A percentile compares a stretch with the other conserved stretches of the same genome.
Conservation (phyloP, 257 asterid genomes). For the Nicotiana undulata region DNA sequence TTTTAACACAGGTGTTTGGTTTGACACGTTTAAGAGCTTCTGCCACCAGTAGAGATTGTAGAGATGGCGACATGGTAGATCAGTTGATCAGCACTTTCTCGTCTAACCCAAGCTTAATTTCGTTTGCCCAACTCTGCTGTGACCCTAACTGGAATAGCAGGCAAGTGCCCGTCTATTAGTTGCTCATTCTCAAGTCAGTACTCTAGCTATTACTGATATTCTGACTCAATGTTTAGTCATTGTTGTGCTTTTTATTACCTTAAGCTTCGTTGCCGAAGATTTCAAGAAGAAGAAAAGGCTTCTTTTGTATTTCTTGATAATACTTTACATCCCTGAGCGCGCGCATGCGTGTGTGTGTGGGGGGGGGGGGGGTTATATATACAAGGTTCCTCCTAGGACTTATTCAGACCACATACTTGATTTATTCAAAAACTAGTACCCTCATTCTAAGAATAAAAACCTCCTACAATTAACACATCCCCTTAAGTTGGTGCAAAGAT, state of each 20-base stretch:
- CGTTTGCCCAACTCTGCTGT: constrained; percentile 89
- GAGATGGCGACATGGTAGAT: constrained; percentile 63
- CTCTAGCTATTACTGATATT: background rate
- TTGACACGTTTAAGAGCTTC: constrained; percentile 47
- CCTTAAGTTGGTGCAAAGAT: no score
- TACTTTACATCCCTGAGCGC: no score
- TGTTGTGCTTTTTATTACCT: background rate
- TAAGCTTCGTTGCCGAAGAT: background rate
- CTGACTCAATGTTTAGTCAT: background rate
- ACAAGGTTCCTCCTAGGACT: no score
- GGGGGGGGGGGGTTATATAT: no score
- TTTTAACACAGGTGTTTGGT: constrained; percentile 55
- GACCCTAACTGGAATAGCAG: constrained; percentile 67
- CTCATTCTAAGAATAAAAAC: no score
- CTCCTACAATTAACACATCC: no score
- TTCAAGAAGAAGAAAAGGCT: no score
- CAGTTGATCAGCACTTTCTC: constrained; percentile 91
- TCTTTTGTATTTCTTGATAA: no score
- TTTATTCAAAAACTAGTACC: no score
- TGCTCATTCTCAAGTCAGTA: background rate
- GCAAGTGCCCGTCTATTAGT: constrained; percentile 27
- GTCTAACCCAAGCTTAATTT: constrained; percentile 89
- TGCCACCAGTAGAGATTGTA: constrained; percentile 25
- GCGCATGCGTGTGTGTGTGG: no score
- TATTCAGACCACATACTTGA: no score